Conservation (phyloP, 805 yeast genomes). For the Pichia cabralensis region DNA sequence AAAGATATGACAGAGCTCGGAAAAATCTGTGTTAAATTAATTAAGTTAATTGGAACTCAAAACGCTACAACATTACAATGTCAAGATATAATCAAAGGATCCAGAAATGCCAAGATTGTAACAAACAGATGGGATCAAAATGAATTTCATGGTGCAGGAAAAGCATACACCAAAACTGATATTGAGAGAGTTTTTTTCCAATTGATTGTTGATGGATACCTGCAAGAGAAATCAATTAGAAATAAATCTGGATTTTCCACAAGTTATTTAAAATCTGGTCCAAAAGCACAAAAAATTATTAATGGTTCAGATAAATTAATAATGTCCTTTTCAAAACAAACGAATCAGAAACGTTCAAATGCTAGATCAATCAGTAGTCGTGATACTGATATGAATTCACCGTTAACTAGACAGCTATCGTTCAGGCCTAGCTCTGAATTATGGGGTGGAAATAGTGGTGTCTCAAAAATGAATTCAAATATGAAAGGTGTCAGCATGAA, state of each 20-base stretch:
- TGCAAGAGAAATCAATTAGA: constrained; percentile 67
- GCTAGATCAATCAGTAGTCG: too few relatives aligned
- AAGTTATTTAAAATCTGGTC: constrained; percentile 61
- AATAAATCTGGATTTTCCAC: constrained; percentile 65
- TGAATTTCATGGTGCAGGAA: constrained; percentile 66
- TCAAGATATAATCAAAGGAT: constrained; percentile 76
- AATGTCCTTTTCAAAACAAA: too few relatives aligned
- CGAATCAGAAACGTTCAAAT: too few relatives aligned
- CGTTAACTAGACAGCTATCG: constrained; percentile 3
- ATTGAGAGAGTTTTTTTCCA: constrained; percentile 79
- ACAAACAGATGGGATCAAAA: constrained; percentile 51
- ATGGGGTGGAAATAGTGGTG: constrained; percentile 1
- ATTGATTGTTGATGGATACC: constrained; percentile 51
- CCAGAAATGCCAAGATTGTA: constrained; percentile 50
- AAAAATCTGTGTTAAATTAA: constrained; percentile 46
- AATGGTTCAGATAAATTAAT: constrained; percentile 25
- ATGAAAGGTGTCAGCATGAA: too few relatives aligned
- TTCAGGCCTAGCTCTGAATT: constrained; percentile 10
- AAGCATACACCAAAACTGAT: constrained; percentile 50
- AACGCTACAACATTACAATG: constrained; percentile 71
- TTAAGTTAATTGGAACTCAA: constrained; percentile 41
- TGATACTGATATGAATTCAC: too few relatives aligned
- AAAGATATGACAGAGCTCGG: constrained; percentile 66
- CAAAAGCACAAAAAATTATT: constrained; percentile 40
- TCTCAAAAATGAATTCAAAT: too few relatives aligned